These are phyloP conservation scores for Knoxia roxburghii DNA, from an alignment of 257 asterid species.

Conservation along the genomic window DNA sequence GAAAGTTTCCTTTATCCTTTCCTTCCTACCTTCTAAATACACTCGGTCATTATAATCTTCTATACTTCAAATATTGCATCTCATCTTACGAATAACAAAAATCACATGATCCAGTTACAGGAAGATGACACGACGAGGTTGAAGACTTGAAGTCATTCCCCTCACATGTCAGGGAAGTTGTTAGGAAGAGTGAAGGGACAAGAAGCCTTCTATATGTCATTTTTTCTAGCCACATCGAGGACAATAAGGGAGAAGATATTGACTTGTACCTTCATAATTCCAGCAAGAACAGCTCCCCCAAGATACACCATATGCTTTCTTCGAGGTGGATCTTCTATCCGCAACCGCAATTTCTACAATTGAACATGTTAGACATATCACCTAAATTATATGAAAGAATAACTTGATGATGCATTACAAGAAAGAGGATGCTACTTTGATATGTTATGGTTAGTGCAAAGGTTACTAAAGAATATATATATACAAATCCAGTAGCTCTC, in stretches of 20 bases:
- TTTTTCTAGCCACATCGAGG: not conserved
- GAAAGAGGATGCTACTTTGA: not conserved
- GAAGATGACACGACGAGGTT: no score
- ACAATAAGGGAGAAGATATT: constrained; percentile 9
- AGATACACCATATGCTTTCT: constrained; percentile 98
- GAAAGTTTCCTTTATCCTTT: no score
- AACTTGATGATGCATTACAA: not conserved
- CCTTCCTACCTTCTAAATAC: no score
- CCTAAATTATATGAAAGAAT: not conserved
- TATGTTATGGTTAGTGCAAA: no score
- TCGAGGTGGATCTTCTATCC: constrained; percentile 98
- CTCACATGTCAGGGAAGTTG: no score
- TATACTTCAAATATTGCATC: no score
- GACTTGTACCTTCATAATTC: constrained; percentile 86
- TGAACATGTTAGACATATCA: constrained; percentile 3
- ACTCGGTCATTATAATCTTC: no score
- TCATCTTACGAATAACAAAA: no score
- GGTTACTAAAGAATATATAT: no score
- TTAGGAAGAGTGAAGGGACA: not conserved
- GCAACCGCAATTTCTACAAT: constrained; percentile 71
- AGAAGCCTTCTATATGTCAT: not conserved
- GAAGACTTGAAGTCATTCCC: no score
- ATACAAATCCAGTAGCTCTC: no score
- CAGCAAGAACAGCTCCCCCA: constrained; percentile 99
- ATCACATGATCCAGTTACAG: no score